Base-by-base conservation (phyloP, 306 rosid species). In the Glycine latifolia region DNA sequence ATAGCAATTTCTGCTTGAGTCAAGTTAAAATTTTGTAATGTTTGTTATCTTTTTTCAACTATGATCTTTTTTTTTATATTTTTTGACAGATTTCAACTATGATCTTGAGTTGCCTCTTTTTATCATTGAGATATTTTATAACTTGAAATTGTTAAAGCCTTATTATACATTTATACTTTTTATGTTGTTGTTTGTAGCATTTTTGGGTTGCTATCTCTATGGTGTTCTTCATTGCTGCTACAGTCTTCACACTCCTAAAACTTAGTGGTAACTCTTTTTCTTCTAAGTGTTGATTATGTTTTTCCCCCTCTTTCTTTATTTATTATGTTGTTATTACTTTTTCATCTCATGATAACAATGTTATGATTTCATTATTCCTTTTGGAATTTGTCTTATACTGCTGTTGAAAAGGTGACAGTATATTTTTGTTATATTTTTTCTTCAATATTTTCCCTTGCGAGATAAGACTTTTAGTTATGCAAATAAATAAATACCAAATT, bases 121-220 rank as follows among this genome's bases (percentile, higher is more conserved):
- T 26, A 26, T 26, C 31, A 26, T 26, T 26, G 31, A 26, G 31
- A 26, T 26, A 26, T 26, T 26, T 26, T 26, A 26, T 26, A 26
- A 26, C 31, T 26, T 37, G 68, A 77, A 56, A 67, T 62, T 66
- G 33, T 49, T 56, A 73, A 54, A 77, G 72, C 55, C 52, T 43
- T 35, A 55, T 81, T 39, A 69, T 82, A 76, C 73, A 55, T 73
- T 26, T 26, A 26, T 26, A 26, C 31, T 26, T 26, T 75, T 84
- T 60, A 46, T 75, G 71, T 67, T 82, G 31, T 26, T 26, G 39
- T 84, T 74, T 81, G 83, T 85, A 96, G 99, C 98, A 96, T 90
- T 94, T 96, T 75, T 96, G 99, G 98, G 96, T 96, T 75, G 99
- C 98, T 66, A 92, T 96, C 83, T 94, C 98, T 76, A 96, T 96